Conservation (phyloP, 768 basidiomycete genomes). For the Mycena galericulata region DNA sequence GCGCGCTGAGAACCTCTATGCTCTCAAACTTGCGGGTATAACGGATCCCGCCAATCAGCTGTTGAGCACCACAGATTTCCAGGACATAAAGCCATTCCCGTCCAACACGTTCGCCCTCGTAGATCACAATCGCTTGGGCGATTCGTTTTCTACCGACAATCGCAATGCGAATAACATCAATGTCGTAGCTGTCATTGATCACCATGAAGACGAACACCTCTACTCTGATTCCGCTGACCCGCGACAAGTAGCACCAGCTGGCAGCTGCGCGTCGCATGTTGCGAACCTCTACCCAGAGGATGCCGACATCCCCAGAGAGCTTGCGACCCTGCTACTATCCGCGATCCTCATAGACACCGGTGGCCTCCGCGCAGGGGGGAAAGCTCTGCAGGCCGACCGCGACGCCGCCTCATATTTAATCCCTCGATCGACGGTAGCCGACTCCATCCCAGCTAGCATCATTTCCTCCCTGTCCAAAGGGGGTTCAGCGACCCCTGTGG, state of each 20-base stretch:
- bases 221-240: conserved; percentile 73
- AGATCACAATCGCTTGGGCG: conserved; percentile 85
- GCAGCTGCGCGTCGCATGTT: conserved; percentile 82
- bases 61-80: conserved; percentile 78
- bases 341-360: conserved; percentile 90
- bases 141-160: conserved; percentile 54
- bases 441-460: conserved; percentile 40
- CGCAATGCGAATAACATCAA: conserved; percentile 52
- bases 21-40: conserved; percentile 71
- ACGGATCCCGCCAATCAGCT: conserved; percentile 64
- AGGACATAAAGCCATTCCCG: conserved; percentile 57
- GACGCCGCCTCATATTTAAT: conserved; percentile 74
- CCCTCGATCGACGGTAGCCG: conserved; percentile 62
- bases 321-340: conserved; percentile 83
- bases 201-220: conserved; percentile 87
- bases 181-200: conserved; percentile 90
- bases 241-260: conserved; percentile 74
- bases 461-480: conserved; percentile 19
- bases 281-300: conserved; percentile 46
- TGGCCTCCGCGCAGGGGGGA: conserved; percentile 82
- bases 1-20: conserved; percentile 89
- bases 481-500: conserved; percentile 22
- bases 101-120: conserved; percentile 81
- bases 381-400: conserved; percentile 75
- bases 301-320: conserved; percentile 62